These are phyloP conservation scores for Entomortierella beljakovae DNA, from an alignment of 192 early-diverging fungal species.

Conservation along the genomic window DNA sequence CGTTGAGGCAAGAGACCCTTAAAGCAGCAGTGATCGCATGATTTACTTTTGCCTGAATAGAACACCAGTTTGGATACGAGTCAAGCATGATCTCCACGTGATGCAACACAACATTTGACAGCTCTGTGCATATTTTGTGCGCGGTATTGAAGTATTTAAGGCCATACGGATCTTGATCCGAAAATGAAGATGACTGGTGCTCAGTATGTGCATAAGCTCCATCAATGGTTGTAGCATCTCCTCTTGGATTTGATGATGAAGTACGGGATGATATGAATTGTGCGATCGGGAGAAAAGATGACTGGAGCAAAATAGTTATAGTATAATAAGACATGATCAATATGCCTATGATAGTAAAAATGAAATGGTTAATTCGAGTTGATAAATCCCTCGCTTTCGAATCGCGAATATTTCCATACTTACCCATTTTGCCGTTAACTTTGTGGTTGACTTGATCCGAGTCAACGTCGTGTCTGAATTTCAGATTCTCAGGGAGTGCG, in stretches of 20 bases:
- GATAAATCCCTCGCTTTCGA: too few relatives aligned
- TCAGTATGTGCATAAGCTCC: too few relatives aligned
- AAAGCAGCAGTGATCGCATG: conserved; percentile 26
- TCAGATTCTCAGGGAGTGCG: conserved; percentile 8
- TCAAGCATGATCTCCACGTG: conserved; percentile 45
- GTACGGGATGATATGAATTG: conserved; percentile 1
- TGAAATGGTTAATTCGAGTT: conserved; percentile 15
- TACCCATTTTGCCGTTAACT: conserved; percentile 27
- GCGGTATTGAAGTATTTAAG: conserved; percentile 19
- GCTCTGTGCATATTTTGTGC: conserved; percentile 27
- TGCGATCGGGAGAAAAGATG: conserved; percentile 24
- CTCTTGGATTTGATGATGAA: not conserved
- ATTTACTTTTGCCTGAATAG: conserved; percentile 33
- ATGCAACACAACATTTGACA: conserved; percentile 24
- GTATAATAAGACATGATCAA: conserved; percentile 34
- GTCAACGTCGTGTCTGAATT: conserved; percentile 40
- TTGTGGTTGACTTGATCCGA: conserved; percentile 37
- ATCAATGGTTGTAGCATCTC: too few relatives aligned
- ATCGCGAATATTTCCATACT: too few relatives aligned
- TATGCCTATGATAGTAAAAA: conserved; percentile 1
- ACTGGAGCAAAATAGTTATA: conserved; percentile 36
- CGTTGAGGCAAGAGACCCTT: conserved; percentile 21
- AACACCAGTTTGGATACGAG: conserved; percentile 29
- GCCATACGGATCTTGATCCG: not conserved
- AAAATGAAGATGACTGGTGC: not conserved